These are phyloP conservation scores for Cutaneotrichosporon dermatis DNA, from an alignment of 1,284 basidiomycete species.

Conservation along the genomic window DNA sequence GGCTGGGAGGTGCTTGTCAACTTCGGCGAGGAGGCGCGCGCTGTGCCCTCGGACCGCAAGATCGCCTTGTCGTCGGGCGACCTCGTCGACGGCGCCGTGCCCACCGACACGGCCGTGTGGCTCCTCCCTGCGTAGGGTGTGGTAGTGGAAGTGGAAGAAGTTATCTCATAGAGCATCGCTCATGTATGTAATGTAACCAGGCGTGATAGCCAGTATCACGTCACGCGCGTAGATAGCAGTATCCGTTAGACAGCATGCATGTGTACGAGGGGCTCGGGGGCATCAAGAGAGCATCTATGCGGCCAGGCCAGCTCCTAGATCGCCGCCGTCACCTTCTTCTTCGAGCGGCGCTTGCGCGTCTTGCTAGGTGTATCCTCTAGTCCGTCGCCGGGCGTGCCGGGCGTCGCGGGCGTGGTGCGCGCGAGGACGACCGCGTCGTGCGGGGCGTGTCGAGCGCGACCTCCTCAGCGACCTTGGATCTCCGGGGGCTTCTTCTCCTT, in stretches of 20 bases:
- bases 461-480: background rate
- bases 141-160: no score
- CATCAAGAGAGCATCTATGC: no score
- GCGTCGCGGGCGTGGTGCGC: background rate
- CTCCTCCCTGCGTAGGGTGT: slow-evolving; percentile 14
- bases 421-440: background rate
- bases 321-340: no score
- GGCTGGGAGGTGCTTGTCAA: slow-evolving; percentile 41
- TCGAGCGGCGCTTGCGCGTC: background rate
- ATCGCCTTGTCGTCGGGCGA: slow-evolving; percentile 21
- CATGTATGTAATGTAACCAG: no score
- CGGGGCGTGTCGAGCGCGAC: background rate
- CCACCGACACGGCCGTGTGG: slow-evolving; percentile 18
- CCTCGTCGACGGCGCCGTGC: slow-evolving; percentile 13
- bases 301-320: no score
- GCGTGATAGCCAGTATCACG: no score
- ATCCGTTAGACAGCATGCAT: no score
- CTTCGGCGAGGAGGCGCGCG: slow-evolving; percentile 23
- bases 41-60: slow-evolving; percentile 28
- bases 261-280: no score
- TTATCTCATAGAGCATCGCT: no score
- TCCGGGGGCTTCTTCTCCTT: no score
- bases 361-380: background rate
- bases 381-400: background rate
- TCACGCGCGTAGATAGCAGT: no score